Base-by-base conservation (phyloP, 495 filamentous ascomycete species). In the Hypomontagnella submonticulosa region DNA sequence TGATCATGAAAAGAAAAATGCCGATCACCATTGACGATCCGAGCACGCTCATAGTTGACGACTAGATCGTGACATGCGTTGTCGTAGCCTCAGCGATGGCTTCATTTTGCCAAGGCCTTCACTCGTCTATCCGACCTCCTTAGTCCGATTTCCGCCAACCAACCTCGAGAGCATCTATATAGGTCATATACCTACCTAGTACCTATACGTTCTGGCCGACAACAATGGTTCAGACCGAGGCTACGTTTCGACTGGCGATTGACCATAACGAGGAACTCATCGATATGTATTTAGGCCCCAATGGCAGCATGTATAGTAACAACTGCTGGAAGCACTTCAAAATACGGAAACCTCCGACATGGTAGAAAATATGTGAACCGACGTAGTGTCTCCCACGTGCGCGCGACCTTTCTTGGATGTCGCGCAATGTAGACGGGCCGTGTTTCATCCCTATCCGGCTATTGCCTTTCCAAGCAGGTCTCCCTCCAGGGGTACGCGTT, bases 381-480 rank as follows among this genome's bases (percentile, higher is more conserved):
- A 51, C 20, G 47, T 27, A 20, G 49, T 30, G 16, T 42, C 8
- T 33, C 38, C 51, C 49, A 61, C 42, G 27, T 61, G 48, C 33
- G 15, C 11, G 40, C 13, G 15, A 18, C 33, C 37, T 37, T 13
- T 30, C 30, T 54, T 48, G 32, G 7, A 15, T 3, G 33, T 48
- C 15, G n/a, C 40, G 38, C 42, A 30, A 30, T 16, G 19, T 40
- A 33, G 49, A 47, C 41, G 23, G 49, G 13, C 42, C 41, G 49
- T 47, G 58, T 61, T 54, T 61, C 58, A 61, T 10, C 32, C 3
- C 33, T 54, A 10, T 38, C 11, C 18, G 12, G 40, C 37, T 13
- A 41, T 48, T 48, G 3, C 58, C 54, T 61, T 19, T 53, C 38
- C 40, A 13, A 19, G 49, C 12, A 46, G 40, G 57, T 52, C 57